A percentile compares a stretch with the other conserved stretches of the same genome.
phyloP scores from a whole-genome alignment of 345 rosid species.

The Populus euphratica region DNA sequence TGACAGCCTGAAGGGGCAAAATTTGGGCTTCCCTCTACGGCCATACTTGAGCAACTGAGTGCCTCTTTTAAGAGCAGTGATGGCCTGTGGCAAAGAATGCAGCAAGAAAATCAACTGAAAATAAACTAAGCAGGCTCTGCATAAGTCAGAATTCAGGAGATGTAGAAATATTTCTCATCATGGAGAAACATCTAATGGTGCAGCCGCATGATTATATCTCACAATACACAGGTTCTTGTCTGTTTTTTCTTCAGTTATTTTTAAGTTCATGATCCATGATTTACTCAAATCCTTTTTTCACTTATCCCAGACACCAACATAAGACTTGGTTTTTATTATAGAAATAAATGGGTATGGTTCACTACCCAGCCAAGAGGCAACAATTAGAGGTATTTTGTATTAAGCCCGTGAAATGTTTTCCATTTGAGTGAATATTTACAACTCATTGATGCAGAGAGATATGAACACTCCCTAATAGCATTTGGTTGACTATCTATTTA shows the following conservation, averaged over 20 bases:
- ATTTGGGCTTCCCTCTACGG: slow-evolving; percentile 27
- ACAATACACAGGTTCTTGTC: too few relatives aligned
- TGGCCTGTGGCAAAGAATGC: slow-evolving; percentile 7
- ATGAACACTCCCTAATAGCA: not conserved
- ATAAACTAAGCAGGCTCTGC: not conserved
- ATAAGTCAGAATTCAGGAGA: too few relatives aligned
- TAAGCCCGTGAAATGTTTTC: not conserved
- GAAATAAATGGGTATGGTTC: not conserved
- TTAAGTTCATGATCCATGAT: too few relatives aligned
- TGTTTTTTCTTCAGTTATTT: too few relatives aligned
- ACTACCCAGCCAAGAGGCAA: not conserved
- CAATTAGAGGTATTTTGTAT: not conserved
- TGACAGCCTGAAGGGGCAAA: slow-evolving; percentile 26
- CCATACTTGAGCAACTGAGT: slow-evolving; percentile 26
- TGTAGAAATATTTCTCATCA: too few relatives aligned
- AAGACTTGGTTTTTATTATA: not conserved
- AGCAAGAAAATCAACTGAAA: not conserved
- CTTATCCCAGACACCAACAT: not conserved
- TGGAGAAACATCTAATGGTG: too few relatives aligned
- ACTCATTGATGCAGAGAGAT: not conserved
- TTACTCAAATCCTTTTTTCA: too few relatives aligned
- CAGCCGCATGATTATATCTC: too few relatives aligned
- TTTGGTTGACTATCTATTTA: not conserved
- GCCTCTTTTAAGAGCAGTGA: slow-evolving; percentile 27
- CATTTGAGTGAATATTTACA: not conserved